A percentile compares a stretch with the other conserved stretches of the same genome.
phyloP scores from a whole-genome alignment of 257 asterid genomes.

The Solanum pennellii region DNA sequence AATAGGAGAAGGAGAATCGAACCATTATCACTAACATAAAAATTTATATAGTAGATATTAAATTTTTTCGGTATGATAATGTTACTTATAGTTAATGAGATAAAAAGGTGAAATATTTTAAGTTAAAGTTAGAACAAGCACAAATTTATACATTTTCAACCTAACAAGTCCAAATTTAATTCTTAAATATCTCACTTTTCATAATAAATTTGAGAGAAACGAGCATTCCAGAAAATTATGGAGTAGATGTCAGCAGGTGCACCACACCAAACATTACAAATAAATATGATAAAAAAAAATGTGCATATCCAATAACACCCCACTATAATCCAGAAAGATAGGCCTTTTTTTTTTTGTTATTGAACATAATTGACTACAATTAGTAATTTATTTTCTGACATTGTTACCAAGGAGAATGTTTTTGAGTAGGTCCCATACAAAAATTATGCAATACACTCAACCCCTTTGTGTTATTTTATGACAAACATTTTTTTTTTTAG shows the following conservation, averaged over 20 bases:
- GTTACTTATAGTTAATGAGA: not conserved
- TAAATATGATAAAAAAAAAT: not conserved
- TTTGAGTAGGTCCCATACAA: not conserved
- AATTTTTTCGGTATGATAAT: accelerated
- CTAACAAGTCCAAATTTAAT: not conserved
- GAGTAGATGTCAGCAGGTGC: not conserved
- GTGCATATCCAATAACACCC: not conserved
- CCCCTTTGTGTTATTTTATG: not conserved
- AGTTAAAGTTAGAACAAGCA: not conserved
- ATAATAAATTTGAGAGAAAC: not conserved
- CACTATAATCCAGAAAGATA: not conserved
- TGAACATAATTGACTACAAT: not conserved
- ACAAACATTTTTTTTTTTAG: not conserved
- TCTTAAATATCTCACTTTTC: not conserved
- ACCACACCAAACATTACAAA: not conserved
- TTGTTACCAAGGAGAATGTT: not conserved
- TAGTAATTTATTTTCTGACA: not conserved
- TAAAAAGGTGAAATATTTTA: not conserved
- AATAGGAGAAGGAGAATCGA: not conserved
- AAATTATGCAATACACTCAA: not conserved
- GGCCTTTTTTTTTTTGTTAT: not conserved
- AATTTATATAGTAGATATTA: too few species aligned
- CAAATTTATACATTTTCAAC: not conserved
- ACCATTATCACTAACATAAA: not conserved
- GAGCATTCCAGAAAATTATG: not conserved